Conservation (phyloP, 2,329 filamentous ascomycete species). For the Trichoderma sp. region DNA sequence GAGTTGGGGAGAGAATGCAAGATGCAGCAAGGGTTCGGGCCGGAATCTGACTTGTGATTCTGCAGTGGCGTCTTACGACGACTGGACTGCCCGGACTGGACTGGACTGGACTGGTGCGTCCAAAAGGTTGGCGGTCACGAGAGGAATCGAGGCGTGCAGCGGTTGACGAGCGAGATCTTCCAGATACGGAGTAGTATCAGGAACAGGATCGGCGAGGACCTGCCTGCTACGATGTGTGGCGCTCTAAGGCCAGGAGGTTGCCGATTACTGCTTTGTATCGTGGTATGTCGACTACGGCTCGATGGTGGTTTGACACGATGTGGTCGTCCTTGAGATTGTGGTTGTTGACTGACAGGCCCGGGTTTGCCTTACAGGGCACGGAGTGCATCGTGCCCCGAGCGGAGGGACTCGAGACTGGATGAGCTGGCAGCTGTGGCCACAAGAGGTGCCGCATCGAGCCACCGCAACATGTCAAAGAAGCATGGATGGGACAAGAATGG, state of each 20-base stretch:
- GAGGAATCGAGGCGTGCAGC: not conserved
- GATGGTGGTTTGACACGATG: no score
- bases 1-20: slow-evolving; percentile 19
- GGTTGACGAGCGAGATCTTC: not conserved
- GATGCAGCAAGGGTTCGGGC: slow-evolving; percentile 25
- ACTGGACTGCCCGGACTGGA: no score
- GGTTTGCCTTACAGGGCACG: not conserved
- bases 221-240: not conserved
- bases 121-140: slow-evolving; percentile 9
- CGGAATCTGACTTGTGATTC: slow-evolving; percentile 20
- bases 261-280: not conserved
- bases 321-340: not conserved
- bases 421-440: slow-evolving; percentile 18
- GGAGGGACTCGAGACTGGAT: slow-evolving; percentile 12
- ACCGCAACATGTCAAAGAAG: not conserved
- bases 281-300: not conserved
- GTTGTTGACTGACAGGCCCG: not conserved
- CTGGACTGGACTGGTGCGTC: not conserved
- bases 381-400: not conserved
- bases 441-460: slow-evolving; percentile 13
- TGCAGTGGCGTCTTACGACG: slow-evolving; percentile 15
- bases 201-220: not conserved
- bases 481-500: not conserved
- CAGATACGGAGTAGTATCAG: not conserved
- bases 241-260: not conserved